These are phyloP conservation scores for Escallonia herrerae DNA, from an alignment of 129 eudicot species.

Conservation along the genomic window DNA sequence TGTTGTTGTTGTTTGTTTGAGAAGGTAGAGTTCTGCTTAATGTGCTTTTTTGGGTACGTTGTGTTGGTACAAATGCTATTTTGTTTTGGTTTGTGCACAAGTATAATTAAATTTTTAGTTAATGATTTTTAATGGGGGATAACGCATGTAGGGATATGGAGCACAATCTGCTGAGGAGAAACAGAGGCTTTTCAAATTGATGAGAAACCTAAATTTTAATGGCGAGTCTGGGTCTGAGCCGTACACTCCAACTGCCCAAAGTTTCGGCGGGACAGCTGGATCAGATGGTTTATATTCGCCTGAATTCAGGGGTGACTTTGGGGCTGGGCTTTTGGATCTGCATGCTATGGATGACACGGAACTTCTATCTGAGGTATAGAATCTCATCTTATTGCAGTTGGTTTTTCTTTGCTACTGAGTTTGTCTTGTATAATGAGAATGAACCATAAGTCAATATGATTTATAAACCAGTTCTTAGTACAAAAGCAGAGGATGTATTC, in stretches of 20 bases:
- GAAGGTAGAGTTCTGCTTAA: too few relatives aligned
- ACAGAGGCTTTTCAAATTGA: slow-evolving; percentile 82
- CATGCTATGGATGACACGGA: slow-evolving; percentile 99
- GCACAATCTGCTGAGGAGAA: slow-evolving; percentile 98
- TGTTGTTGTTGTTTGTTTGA: too few relatives aligned
- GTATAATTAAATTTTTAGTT: too few relatives aligned
- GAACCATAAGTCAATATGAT: too few relatives aligned
- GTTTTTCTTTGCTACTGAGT: too few relatives aligned
- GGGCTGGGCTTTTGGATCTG: slow-evolving; percentile 95
- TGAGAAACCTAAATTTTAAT: slow-evolving; percentile 85
- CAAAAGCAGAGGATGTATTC: too few relatives aligned
- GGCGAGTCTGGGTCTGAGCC: slow-evolving; percentile 92
- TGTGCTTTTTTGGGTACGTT: too few relatives aligned
- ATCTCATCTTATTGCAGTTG: background rate
- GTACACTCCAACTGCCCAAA: slow-evolving; percentile 71
- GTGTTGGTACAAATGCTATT: too few relatives aligned
- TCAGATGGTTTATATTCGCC: slow-evolving; percentile 65
- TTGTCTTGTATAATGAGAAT: too few relatives aligned
- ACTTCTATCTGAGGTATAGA: slow-evolving; percentile 82
- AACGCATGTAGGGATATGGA: slow-evolving; percentile 75
- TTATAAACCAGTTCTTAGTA: too few relatives aligned
- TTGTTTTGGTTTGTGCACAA: too few relatives aligned
- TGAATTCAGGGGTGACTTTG: slow-evolving; percentile 96
- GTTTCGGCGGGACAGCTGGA: slow-evolving; percentile 50
- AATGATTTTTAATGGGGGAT: background rate